These are phyloP conservation scores for Cladosporium sp. DNA, from an alignment of 2,329 filamentous ascomycete species.

Conservation along the genomic window DNA sequence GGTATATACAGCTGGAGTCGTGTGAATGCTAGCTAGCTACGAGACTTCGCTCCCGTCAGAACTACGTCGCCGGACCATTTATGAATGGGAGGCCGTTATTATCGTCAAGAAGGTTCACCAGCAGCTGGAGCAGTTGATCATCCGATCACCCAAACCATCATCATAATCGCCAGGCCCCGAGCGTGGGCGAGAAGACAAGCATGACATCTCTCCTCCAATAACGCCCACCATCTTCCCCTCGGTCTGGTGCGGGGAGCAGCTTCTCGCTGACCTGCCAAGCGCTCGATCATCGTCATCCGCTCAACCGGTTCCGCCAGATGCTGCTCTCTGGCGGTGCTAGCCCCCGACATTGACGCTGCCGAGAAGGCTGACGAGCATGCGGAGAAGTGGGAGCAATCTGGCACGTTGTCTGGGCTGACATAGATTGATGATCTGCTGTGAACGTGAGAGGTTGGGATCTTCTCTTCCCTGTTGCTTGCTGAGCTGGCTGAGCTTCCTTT, in stretches of 20 bases:
- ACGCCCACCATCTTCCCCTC: neutral
- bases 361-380: slow-evolving; percentile 1
- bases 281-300: slow-evolving; percentile 9
- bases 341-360: slow-evolving; percentile 1
- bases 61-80: too few species aligned
- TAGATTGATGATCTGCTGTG: slow-evolving; percentile 1
- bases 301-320: neutral
- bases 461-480: too few species aligned
- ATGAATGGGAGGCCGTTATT: too few species aligned
- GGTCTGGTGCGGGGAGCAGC: slow-evolving; percentile 7
- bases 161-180: neutral
- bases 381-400: slow-evolving; percentile 7
- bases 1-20: too few species aligned
- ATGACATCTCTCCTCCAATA: too few species aligned
- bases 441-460: neutral
- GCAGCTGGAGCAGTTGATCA: too few species aligned
- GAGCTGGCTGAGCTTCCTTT: too few species aligned
- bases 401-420: slow-evolving; percentile 10
- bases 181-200: neutral
- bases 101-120: too few species aligned
- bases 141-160: too few species aligned
- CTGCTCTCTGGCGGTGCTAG: too few species aligned
- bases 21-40: too few species aligned
- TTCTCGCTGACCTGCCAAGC: slow-evolving; percentile 9
- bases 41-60: too few species aligned